Percentiles rank a stretch among this genome's conserved stretches.
Conservation (phyloP, 495 filamentous ascomycete genomes). For the Aspergillus heteromorphus region DNA sequence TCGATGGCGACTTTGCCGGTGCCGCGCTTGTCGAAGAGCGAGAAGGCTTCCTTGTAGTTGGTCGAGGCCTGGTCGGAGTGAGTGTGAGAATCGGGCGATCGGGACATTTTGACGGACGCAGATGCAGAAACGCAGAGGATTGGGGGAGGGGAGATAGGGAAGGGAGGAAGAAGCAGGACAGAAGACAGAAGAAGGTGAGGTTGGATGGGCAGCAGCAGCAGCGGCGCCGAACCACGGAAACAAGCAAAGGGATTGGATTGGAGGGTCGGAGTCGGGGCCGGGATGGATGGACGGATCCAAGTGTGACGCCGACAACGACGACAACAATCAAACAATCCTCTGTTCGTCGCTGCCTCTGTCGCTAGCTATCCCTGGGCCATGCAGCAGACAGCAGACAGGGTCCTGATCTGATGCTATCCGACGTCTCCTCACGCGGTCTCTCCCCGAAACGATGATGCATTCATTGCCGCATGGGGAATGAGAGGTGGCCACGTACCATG, state of each 20-base stretch:
- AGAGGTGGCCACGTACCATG: constrained; percentile 9
- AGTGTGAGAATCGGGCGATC: constrained; percentile 25
- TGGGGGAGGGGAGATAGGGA: neutral
- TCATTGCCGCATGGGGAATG: constrained; percentile 1
- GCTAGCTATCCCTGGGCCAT: too few species aligned
- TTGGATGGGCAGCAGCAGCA: neutral
- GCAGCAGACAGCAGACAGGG: neutral
- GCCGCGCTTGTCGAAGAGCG: constrained; percentile 97
- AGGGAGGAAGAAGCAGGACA: neutral
- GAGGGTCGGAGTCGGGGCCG: neutral
- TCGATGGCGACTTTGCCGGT: constrained; percentile 82
- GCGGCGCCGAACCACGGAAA: neutral
- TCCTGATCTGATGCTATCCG: neutral
- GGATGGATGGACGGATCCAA: neutral
- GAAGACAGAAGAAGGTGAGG: neutral
- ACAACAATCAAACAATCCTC: constrained; percentile 1
- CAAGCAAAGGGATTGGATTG: constrained; percentile 4
- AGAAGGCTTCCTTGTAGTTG: constrained; percentile 99
- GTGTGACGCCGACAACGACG: neutral
- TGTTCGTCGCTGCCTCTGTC: too few species aligned
- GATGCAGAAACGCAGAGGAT: neutral
- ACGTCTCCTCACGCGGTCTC: neutral
- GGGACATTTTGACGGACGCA: constrained; percentile 13
- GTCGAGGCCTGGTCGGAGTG: constrained; percentile 74
- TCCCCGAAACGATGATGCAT: neutral